Percentiles rank a stretch among this genome's conserved stretches.
These are phyloP conservation scores for Fusarium irregulare DNA, from an alignment of 2,329 filamentous ascomycete species.

Conservation along the genomic window DNA sequence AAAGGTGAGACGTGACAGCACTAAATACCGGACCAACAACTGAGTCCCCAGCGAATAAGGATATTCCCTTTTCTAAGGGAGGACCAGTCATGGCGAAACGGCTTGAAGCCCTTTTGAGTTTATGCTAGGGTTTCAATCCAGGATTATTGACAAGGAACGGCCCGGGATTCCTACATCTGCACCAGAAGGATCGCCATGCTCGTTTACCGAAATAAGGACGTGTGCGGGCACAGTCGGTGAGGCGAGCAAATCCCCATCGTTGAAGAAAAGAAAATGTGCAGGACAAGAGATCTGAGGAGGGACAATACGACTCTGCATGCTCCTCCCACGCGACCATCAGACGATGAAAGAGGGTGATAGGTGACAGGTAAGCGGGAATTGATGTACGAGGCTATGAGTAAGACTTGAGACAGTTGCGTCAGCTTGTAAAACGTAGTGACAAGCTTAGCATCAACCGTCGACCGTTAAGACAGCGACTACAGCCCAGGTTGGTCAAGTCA, in stretches of 20 bases:
- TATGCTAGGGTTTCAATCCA: slow-evolving; percentile 13
- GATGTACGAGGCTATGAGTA: neutral
- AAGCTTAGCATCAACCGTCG: neutral
- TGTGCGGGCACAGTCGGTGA: slow-evolving; percentile 1
- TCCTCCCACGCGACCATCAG: neutral
- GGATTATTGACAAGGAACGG: slow-evolving; percentile 25
- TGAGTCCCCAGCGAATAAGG: slow-evolving; percentile 6
- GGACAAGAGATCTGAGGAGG: neutral
- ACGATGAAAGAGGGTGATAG: neutral
- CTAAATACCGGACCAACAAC: neutral
- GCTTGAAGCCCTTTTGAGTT: slow-evolving; percentile 9
- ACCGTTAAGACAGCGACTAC: neutral
- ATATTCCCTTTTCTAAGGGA: neutral
- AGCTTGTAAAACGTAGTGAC: neutral
- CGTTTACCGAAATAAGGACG: neutral
- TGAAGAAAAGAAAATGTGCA: neutral
- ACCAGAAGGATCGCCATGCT: neutral
- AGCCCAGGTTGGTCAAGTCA: neutral
- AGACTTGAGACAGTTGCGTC: neutral
- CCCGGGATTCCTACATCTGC: slow-evolving; percentile 1
- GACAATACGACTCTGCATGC: neutral
- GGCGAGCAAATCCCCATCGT: neutral
- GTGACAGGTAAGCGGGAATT: neutral
- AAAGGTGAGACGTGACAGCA: slow-evolving; percentile 7
- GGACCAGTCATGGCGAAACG: slow-evolving; percentile 3